These are phyloP conservation scores for Aphanomyces euteiches DNA, from an alignment of 352 stramenopile genomes.

Conservation along the genomic window DNA sequence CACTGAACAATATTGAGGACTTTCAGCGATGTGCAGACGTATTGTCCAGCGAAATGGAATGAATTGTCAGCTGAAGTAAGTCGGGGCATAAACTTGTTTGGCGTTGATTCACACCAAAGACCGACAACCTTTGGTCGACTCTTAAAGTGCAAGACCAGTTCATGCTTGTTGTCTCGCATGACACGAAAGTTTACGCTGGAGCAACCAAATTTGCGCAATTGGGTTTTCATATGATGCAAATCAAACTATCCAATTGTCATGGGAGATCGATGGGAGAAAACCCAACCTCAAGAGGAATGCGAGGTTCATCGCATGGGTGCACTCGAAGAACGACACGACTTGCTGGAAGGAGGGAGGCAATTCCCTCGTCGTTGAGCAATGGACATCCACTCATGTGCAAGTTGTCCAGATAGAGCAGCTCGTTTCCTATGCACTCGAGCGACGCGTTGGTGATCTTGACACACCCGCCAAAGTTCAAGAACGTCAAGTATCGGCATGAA, in stretches of 20 bases:
- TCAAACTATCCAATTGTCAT: constrained; percentile 18
- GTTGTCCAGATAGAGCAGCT: constrained; percentile 30
- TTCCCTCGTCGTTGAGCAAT: constrained; percentile 10
- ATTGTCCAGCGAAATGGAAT: neutral
- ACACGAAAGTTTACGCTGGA: constrained; percentile 9
- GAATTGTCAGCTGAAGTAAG: constrained; percentile 15
- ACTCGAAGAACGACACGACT: constrained; percentile 28
- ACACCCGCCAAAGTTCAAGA: constrained; percentile 31
- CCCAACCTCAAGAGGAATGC: neutral
- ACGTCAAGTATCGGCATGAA: constrained; percentile 21
- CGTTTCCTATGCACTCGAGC: constrained; percentile 12
- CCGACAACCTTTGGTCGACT: constrained; percentile 21
- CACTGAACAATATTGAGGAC: constrained; percentile 25
- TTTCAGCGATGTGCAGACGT: constrained; percentile 30
- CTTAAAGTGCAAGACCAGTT: constrained; percentile 23
- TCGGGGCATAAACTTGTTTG: constrained; percentile 25
- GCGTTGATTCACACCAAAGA: constrained; percentile 21
- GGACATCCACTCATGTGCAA: constrained; percentile 28
- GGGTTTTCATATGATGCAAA: constrained; percentile 30
- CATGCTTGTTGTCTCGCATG: neutral
- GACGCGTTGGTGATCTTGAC: constrained; percentile 4
- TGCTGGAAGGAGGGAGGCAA: neutral
- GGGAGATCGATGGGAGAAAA: too few species aligned
- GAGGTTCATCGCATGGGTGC: neutral
- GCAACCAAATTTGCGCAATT: constrained; percentile 29